Percentiles rank a stretch among this genome's conserved stretches.
Evolutionary conservation across 2,329 filamentous ascomycete genomes (phyloP).

Genomic region (Botrytis deweyae): DNA sequence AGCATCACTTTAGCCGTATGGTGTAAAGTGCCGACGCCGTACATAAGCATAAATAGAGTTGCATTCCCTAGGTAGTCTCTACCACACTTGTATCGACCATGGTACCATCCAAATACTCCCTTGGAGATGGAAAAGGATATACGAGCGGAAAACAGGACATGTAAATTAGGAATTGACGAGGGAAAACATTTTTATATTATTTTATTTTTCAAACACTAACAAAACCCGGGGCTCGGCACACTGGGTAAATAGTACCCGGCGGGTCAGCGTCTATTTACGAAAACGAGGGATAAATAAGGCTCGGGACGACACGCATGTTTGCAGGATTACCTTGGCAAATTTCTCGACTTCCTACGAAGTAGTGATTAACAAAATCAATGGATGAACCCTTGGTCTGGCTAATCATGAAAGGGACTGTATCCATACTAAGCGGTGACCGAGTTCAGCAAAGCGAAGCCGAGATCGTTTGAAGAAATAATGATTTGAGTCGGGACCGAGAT

Average conservation of each 20-base stretch:
- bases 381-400: background rate
- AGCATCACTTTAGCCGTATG: background rate
- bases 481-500: background rate
- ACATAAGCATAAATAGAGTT: slow-evolving; percentile 11
- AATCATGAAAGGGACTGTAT: background rate
- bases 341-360: background rate
- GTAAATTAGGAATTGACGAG: no score
- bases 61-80: background rate
- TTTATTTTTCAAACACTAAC: no score
- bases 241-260: background rate
- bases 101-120: background rate
- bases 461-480: background rate
- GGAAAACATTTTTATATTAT: no score
- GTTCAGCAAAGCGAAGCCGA: background rate
- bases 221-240: background rate
- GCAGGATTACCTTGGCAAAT: background rate
- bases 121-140: background rate
- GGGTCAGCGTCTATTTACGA: background rate
- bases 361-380: background rate
- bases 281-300: background rate
- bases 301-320: background rate
- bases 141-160: background rate
- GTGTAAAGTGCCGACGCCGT: background rate
- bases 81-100: background rate
- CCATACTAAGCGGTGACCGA: background rate